Base-by-base conservation (phyloP, 768 basidiomycete genomes). In the Daedaleopsis nitida region DNA sequence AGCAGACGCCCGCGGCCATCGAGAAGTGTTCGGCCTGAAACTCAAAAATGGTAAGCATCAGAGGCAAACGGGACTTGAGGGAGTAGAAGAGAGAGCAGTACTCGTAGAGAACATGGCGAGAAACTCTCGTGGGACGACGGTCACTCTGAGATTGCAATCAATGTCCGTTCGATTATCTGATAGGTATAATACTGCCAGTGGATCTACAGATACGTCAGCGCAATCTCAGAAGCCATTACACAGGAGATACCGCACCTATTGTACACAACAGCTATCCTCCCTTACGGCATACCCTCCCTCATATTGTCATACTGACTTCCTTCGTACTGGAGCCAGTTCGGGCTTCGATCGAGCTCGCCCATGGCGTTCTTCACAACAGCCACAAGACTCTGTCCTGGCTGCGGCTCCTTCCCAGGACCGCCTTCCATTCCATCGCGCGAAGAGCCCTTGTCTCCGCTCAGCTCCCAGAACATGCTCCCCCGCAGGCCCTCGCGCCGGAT, bases 381-480 rank as follows among this genome's bases (percentile, higher is more conserved):
- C 19, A 96, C 85, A 65, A 96, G 77, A 67, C 90, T 92, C 62
- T 73, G 71, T 5, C 92, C 87, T 34, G 86, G 83, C 65, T 89
- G 84, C 3, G 81, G 79, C 27, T 88, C 88, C 73, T 94, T 94
- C 2, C 91, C 92, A 1, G 76, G 80, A 2, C 91, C 89, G 9
- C 76, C 74, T 64, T 93, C 91, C 85, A 92, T 87, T 14, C 84
- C 89, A 42, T 89, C 85, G 54, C 90, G 82, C 34, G 72, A 66
- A 1, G 85, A 85, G 21, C 67, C 69, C 72, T 94, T 93, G 76
- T 98, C 96, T 2, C 92, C 94, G 66, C 88, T 90, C 44, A 96
- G 78, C 72, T 96, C 93, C 93, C 92, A 94, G 66, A 89, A 89
- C 97, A 99, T 99, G 57, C 89, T 91, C 0, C 97, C 97, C 7